Base-by-base conservation (phyloP, 2,329 filamentous ascomycete species). In the Fusarium luffae region DNA sequence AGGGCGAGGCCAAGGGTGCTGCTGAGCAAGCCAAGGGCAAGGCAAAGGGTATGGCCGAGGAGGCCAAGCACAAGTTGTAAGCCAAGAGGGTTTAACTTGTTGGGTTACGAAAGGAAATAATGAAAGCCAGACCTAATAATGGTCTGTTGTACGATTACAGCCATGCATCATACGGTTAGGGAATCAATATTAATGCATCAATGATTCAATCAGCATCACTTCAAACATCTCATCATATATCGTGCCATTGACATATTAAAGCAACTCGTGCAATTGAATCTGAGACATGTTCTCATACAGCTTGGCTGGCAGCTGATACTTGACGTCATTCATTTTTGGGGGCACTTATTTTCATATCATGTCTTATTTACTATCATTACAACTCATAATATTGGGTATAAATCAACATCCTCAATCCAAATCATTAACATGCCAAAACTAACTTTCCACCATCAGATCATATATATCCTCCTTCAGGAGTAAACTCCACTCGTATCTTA, bases 1-100 rank as follows among this genome's bases (percentile, higher is more conserved):
- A 81, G 73, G 83, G 82, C 12, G 77, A 84, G 69, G 82, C 81
- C 4, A 78, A 85, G 71, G 83, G 83, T 1, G 78, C 81, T 0
- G 74, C 78, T 42, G 73, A 81, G 66, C 51, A 82, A 61, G 79
- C 77, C 7, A 28, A 78, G 78, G 59, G 79, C 81, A 79, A 78
- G 59, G 49, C n/a, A 8, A 66, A 62, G 48, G 63, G 63, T 54
- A 40, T 49, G 3, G 63, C 63, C 11, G 68, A 71, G 49, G 56
- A 71, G 47, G 42, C 65, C 9, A 73, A 74, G 71, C 44, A 46
- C 58, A 72, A 72, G 61, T 30, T 72, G 59, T 73, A 69, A 69
- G 23, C 19, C 11, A 34, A 46, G 27, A 34, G 10, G 49, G 10
- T 52, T 27, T 19, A 28, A 9, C 43, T 56, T 52, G 52, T 7